These are phyloP conservation scores for Tremella mesenterica DNA, from an alignment of 768 basidiomycete species.

Conservation along the genomic window DNA sequence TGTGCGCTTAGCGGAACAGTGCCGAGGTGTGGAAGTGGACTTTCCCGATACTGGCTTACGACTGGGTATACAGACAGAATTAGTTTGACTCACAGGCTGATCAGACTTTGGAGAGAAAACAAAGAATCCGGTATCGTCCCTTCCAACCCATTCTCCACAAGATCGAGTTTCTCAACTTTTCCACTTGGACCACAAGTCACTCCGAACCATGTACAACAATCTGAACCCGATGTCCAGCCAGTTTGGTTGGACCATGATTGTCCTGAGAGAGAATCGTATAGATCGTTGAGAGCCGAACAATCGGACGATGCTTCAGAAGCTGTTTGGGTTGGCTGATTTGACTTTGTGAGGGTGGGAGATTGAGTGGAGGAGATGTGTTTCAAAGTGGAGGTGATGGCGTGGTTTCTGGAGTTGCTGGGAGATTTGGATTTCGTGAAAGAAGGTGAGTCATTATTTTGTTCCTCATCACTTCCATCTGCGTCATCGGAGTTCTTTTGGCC, in stretches of 20 bases:
- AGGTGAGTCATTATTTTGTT: neutral
- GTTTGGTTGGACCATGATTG: neutral
- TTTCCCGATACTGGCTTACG: too few relatives aligned
- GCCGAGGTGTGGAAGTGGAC: too few relatives aligned
- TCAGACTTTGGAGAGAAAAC: constrained; percentile 8
- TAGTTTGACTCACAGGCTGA: constrained; percentile 11
- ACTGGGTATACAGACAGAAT: too few relatives aligned
- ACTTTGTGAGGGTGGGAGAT: too few relatives aligned
- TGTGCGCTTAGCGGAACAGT: too few relatives aligned
- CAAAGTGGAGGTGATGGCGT: neutral
- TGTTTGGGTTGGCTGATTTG: neutral
- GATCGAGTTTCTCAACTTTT: constrained; percentile 7
- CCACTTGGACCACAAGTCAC: constrained; percentile 12
- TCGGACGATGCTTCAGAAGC: neutral
- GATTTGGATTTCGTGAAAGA: neutral
- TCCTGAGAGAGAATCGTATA: neutral
- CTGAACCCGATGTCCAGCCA: constrained; percentile 9
- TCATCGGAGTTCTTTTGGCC: neutral
- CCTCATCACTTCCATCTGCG: neutral
- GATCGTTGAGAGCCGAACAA: neutral
- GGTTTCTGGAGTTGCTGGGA: neutral
- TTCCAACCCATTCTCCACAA: constrained; percentile 13
- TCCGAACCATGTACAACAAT: constrained; percentile 24
- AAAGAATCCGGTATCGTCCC: constrained; percentile 8
- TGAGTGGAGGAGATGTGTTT: neutral